Percentiles rank a stretch among this genome's conserved stretches.
Conservation (phyloP, 192 early-diverging fungal genomes). For the Coemansia sp. region DNA sequence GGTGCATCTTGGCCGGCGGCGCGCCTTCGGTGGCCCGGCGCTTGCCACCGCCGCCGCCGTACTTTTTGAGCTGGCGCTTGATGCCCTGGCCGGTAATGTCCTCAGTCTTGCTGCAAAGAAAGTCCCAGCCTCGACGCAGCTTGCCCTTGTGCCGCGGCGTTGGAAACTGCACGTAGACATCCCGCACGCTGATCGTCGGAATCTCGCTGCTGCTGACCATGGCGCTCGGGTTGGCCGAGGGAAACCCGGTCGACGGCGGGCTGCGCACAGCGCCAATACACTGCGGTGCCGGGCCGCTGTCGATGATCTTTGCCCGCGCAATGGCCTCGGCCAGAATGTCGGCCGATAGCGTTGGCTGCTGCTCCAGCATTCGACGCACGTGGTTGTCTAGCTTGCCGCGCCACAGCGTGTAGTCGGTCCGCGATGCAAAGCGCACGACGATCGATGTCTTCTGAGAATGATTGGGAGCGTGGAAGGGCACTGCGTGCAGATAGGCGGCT, state of each 20-base stretch:
- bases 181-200: conserved; percentile 46
- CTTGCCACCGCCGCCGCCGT: conserved; percentile 47
- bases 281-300: conserved; percentile 12
- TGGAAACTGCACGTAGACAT: conserved; percentile 46
- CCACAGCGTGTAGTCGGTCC: conserved; percentile 37
- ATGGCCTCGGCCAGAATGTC: conserved; percentile 41
- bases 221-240: conserved; percentile 11
- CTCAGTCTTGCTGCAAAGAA: conserved; percentile 51
- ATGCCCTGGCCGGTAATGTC: conserved; percentile 41
- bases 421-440: conserved; percentile 36
- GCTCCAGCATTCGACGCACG: conserved; percentile 23
- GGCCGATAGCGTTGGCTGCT: conserved; percentile 30
- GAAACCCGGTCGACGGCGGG: conserved; percentile 21
- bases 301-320: conserved; percentile 33
- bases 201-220: conserved; percentile 25
- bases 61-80: conserved; percentile 46
- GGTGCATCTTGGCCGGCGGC: conserved; percentile 3
- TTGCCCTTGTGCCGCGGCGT: conserved; percentile 32
- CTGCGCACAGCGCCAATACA: conserved; percentile 25
- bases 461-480: conserved; percentile 12
- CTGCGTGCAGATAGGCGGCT: conserved; percentile 21
- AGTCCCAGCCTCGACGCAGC: conserved; percentile 47
- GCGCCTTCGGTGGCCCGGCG: conserved; percentile 32
- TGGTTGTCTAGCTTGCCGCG: conserved; percentile 35
- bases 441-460: conserved; percentile 18